A percentile compares a stretch with the other conserved stretches of the same genome.
phyloP scores from a whole-genome alignment of 441 rosid genomes.

The Gossypium schwendimanii region DNA sequence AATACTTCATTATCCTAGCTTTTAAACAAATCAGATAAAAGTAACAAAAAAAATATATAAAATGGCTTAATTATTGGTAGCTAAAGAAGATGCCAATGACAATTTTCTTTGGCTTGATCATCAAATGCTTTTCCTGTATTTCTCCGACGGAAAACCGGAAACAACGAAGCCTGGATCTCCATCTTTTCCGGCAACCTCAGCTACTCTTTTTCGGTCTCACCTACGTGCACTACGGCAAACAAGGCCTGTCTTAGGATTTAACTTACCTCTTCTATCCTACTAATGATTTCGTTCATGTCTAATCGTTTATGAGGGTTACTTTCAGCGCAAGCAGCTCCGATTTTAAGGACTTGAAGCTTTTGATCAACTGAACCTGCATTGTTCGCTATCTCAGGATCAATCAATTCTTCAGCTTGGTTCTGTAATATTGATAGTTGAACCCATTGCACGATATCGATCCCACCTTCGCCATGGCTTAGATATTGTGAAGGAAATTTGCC shows the following conservation, averaged over 20 bases:
- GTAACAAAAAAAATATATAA: background rate
- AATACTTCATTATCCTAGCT: constrained; percentile 1
- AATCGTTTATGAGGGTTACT: constrained; percentile 39
- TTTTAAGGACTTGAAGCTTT: constrained; percentile 45
- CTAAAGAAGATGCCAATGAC: background rate
- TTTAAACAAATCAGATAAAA: background rate
- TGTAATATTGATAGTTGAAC: constrained; percentile 38
- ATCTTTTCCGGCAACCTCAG: background rate
- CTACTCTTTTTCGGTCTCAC: constrained; percentile 4
- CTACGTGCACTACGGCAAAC: background rate
- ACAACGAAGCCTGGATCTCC: background rate
- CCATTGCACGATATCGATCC: constrained; percentile 66
- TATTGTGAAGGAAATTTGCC: constrained; percentile 85
- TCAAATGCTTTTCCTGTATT: background rate
- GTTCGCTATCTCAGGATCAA: constrained; percentile 63
- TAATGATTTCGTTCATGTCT: constrained; percentile 47
- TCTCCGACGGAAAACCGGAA: background rate
- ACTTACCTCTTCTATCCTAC: constrained; percentile 44
- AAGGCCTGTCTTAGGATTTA: background rate
- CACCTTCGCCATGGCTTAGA: constrained; percentile 54
- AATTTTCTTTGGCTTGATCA: background rate
- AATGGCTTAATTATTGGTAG: background rate
- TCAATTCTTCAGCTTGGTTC: constrained; percentile 45
- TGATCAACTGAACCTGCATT: constrained; percentile 24
- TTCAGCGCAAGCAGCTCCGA: constrained; percentile 56